A percentile compares a stretch with the other conserved stretches of the same genome.
Conservation (phyloP, 2,329 filamentous ascomycete genomes). For the Dactylellina leptospora region DNA sequence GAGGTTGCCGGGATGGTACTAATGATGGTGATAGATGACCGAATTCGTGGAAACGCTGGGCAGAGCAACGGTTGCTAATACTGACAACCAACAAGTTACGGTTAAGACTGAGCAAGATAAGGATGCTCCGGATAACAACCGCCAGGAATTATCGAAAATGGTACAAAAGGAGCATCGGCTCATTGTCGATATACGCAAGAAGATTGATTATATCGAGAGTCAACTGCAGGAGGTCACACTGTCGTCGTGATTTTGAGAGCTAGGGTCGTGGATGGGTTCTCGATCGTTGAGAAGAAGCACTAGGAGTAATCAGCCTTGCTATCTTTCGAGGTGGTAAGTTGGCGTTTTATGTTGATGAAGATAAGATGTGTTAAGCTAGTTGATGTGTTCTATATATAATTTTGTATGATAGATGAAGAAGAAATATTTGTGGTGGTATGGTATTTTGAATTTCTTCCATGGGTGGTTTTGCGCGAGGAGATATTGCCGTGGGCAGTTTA, state of each 20-base stretch:
- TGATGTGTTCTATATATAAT: too few relatives aligned
- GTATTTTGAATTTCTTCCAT: too few relatives aligned
- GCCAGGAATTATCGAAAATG: slow-evolving; percentile 45
- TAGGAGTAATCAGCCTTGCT: too few relatives aligned
- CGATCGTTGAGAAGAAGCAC: too few relatives aligned
- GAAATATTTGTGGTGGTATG: too few relatives aligned
- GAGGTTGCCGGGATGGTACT: not conserved
- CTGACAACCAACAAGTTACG: slow-evolving; percentile 12
- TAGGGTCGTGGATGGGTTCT: too few relatives aligned
- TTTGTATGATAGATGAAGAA: too few relatives aligned
- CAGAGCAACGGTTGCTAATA: slow-evolving; percentile 15
- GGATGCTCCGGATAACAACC: slow-evolving; percentile 35
- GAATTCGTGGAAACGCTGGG: slow-evolving; percentile 34
- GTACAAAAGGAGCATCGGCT: slow-evolving; percentile 45
- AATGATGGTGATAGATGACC: slow-evolving; percentile 32
- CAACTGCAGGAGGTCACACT: slow-evolving; percentile 46
- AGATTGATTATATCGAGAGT: slow-evolving; percentile 35
- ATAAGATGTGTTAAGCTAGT: too few relatives aligned
- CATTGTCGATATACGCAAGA: slow-evolving; percentile 40
- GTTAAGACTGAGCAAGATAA: slow-evolving; percentile 17
- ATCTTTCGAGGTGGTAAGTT: too few relatives aligned
- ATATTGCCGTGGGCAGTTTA: too few relatives aligned
- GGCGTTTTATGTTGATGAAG: too few relatives aligned
- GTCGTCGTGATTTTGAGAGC: slow-evolving; percentile 9
- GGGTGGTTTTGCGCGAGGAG: too few relatives aligned